These are phyloP conservation scores for Cercospora nicotianae DNA, from an alignment of 2,329 filamentous ascomycete genomes.

Conservation along the genomic window DNA sequence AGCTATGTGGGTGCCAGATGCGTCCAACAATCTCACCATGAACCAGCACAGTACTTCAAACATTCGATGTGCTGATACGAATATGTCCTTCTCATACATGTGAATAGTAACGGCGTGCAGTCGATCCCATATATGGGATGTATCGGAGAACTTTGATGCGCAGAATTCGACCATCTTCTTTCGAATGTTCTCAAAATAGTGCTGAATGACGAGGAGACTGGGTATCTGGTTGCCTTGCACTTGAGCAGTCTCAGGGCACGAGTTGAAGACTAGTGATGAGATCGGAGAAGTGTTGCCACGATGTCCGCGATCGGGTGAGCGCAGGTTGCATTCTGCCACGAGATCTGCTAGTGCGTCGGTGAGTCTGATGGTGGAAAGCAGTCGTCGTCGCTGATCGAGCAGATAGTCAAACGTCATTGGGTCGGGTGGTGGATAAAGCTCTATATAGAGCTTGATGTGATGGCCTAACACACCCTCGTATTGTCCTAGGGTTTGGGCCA, in stretches of 20 bases:
- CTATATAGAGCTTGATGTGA: slow-evolving; percentile 7
- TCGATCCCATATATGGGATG: background rate
- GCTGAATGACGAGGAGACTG: slow-evolving; percentile 11
- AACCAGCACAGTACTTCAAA: slow-evolving; percentile 16
- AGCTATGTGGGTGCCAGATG: background rate
- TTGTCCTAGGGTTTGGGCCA: background rate
- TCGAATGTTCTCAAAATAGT: slow-evolving; percentile 11
- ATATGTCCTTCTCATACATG: background rate
- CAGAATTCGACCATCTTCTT: background rate
- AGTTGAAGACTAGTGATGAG: background rate
- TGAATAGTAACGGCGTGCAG: background rate
- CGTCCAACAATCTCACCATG: slow-evolving; percentile 8
- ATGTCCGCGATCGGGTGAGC: slow-evolving; percentile 6
- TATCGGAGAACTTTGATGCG: background rate
- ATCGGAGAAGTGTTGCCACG: background rate
- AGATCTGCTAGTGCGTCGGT: background rate
- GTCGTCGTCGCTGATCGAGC: slow-evolving; percentile 8
- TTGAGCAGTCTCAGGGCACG: slow-evolving; percentile 1
- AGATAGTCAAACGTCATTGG: slow-evolving; percentile 10
- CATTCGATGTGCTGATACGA: slow-evolving; percentile 11
- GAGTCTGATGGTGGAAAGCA: background rate
- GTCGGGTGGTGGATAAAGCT: slow-evolving; percentile 12
- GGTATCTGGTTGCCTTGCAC: slow-evolving; percentile 6
- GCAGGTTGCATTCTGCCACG: slow-evolving; percentile 2
- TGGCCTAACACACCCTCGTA: background rate